Percentiles rank a stretch among this genome's conserved stretches.
Conservation (phyloP, 208 protist species). For the Wallacemonas sp. region DNA sequence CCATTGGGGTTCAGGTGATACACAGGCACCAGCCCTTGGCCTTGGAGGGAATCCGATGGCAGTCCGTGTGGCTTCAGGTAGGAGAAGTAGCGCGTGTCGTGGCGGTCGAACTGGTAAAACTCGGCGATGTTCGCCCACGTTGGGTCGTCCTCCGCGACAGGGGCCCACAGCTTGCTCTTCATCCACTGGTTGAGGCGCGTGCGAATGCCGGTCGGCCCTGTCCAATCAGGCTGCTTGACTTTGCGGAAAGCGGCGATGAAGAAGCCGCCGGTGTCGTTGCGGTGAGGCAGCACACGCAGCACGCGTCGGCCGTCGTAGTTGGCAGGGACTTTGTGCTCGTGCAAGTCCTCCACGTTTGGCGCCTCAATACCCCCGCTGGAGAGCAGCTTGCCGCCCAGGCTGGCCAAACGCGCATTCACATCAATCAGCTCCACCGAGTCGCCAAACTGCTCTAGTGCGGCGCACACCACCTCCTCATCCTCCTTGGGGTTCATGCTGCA, state of each 20-base stretch:
- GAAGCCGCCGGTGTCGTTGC: slow-evolving; percentile 90
- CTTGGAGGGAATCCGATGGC: neutral
- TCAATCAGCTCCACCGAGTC: slow-evolving; percentile 85
- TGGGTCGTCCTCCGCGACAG: slow-evolving; percentile 57
- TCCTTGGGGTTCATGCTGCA: slow-evolving; percentile 97
- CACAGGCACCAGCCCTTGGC: slow-evolving; percentile 62
- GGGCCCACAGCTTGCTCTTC: slow-evolving; percentile 80
- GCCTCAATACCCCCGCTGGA: slow-evolving; percentile 63
- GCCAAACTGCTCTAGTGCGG: slow-evolving; percentile 72
- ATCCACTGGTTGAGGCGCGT: slow-evolving; percentile 90
- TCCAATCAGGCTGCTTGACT: slow-evolving; percentile 43
- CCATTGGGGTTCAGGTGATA: slow-evolving; percentile 89
- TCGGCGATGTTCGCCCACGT: slow-evolving; percentile 69
- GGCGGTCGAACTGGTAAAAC: slow-evolving; percentile 79
- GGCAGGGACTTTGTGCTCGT: slow-evolving; percentile 34
- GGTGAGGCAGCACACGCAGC: slow-evolving; percentile 83
- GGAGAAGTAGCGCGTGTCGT: slow-evolving; percentile 32
- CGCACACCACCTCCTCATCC: slow-evolving; percentile 95
- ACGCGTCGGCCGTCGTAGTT: slow-evolving; percentile 77
- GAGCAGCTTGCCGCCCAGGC: slow-evolving; percentile 49
- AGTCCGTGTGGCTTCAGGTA: slow-evolving; percentile 25
- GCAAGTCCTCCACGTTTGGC: slow-evolving; percentile 53
- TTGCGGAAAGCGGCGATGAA: slow-evolving; percentile 90
- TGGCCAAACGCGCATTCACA: slow-evolving; percentile 60
- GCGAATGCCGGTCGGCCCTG: slow-evolving; percentile 32